Percentiles rank a stretch among this genome's conserved stretches.
These are phyloP conservation scores for Vicia sativa DNA, from an alignment of 306 rosid genomes.

Conservation along the genomic window DNA sequence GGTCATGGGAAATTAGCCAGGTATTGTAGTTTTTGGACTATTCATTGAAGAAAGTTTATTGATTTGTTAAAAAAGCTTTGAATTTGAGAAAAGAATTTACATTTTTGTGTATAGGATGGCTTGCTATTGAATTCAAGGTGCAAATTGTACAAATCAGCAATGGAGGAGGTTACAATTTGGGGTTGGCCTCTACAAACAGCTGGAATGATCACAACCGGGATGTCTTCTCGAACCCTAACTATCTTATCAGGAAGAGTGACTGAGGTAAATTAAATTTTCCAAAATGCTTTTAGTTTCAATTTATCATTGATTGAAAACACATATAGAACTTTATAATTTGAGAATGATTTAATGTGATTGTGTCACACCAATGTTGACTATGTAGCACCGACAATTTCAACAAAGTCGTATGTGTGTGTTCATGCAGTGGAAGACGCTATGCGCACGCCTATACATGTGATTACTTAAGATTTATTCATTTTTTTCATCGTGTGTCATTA, in stretches of 20 bases:
- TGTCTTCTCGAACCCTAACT: constrained; percentile 62
- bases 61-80: background rate
- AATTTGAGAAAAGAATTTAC: no score
- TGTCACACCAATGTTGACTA: no score
- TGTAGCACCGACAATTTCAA: no score
- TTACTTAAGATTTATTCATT: no score
- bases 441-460: no score
- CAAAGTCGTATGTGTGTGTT: no score
- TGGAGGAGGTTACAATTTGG: constrained; percentile 77
- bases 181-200: constrained; percentile 98
- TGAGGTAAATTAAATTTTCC: constrained; percentile 54
- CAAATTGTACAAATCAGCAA: constrained; percentile 69
- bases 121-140: constrained; percentile 69
- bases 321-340: background rate
- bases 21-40: constrained; percentile 35
- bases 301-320: background rate
- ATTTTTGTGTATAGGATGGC: constrained; percentile 71
- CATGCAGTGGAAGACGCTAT: no score
- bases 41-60: background rate
- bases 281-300: background rate
- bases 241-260: constrained; percentile 82
- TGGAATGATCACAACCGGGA: constrained; percentile 68
- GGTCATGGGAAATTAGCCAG: constrained; percentile 71
- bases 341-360: background rate
- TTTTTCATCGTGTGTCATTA: no score